Evolutionary conservation across 768 basidiomycete genomes (phyloP).

Genomic region (Pisolithus orientalis): DNA sequence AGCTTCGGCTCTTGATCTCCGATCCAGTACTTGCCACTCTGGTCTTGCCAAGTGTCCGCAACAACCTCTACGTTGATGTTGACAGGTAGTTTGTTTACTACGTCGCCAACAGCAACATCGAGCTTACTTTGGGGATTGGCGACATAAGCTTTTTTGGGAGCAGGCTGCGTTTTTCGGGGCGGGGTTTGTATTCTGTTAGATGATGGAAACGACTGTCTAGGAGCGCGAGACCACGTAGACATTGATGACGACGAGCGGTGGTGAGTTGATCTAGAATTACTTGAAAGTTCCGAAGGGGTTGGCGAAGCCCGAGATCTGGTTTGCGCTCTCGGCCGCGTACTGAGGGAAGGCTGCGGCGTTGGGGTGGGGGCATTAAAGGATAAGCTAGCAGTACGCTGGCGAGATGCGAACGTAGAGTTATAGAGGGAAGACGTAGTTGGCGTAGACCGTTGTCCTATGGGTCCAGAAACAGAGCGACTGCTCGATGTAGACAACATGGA

Average conservation of each 20-base stretch:
- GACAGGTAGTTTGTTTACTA: constrained; percentile 83
- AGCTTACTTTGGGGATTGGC: constrained; percentile 88
- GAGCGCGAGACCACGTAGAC: constrained; percentile 66
- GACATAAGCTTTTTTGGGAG: constrained; percentile 63
- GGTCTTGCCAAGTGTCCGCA: constrained; percentile 82
- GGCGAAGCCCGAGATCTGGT: constrained; percentile 51
- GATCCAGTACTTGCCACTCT: constrained; percentile 95
- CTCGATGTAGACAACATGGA: constrained; percentile 41
- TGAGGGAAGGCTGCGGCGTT: constrained; percentile 26
- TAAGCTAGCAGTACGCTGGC: constrained; percentile 72
- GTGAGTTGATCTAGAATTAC: constrained; percentile 41
- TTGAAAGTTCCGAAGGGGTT: constrained; percentile 53
- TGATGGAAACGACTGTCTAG: constrained; percentile 52
- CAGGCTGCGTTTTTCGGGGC: constrained; percentile 30
- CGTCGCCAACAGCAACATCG: constrained; percentile 87
- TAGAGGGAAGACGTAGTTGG: constrained; percentile 34
- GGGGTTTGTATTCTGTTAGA: constrained; percentile 42
- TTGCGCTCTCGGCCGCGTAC: constrained; percentile 35
- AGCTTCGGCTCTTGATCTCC: constrained; percentile 86
- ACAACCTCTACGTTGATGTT: constrained; percentile 79
- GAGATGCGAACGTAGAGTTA: constrained; percentile 73
- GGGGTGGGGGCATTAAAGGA: constrained; percentile 37
- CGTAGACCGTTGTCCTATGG: constrained; percentile 37
- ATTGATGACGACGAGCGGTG: constrained; percentile 39
- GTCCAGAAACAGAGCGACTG: constrained; percentile 66